phyloP scores from a whole-genome alignment of 2,329 filamentous ascomycete genomes.

The Pseudocercospora crystallina region DNA sequence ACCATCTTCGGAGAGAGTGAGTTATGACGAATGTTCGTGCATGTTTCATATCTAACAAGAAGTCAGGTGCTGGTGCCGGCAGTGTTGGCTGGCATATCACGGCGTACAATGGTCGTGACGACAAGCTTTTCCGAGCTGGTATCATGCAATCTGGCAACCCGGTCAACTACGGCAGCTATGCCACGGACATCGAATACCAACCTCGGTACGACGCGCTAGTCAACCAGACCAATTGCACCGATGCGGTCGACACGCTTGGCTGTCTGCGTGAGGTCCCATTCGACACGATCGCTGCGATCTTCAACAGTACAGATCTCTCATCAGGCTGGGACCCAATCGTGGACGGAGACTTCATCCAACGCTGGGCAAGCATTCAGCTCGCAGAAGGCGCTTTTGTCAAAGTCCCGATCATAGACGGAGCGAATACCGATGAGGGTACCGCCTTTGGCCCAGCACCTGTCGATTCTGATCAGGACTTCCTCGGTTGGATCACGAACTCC shows the following conservation, averaged over 20 bases:
- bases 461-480: constrained; percentile 56
- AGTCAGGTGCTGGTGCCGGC: constrained; percentile 39
- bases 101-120: constrained; percentile 49
- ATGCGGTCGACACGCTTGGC: constrained; percentile 57
- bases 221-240: constrained; percentile 58
- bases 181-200: constrained; percentile 41
- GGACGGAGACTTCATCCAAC: constrained; percentile 58
- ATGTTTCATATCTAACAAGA: no score
- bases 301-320: constrained; percentile 32
- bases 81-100: constrained; percentile 49
- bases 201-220: constrained; percentile 65
- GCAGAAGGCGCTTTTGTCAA: constrained; percentile 60
- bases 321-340: constrained; percentile 45
- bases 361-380: constrained; percentile 56
- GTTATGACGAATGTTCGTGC: no score
- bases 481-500: constrained; percentile 39
- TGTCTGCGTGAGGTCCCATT: constrained; percentile 59
- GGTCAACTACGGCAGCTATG: constrained; percentile 25
- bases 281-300: constrained; percentile 28
- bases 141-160: constrained; percentile 46
- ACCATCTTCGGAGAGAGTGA: constrained; percentile 40
- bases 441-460: constrained; percentile 55
- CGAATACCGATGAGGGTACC: constrained; percentile 66
- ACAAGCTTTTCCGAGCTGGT: constrained; percentile 48
- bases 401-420: constrained; percentile 52